Conservation (phyloP, 768 basidiomycete genomes). For the Suillus bovinus region DNA sequence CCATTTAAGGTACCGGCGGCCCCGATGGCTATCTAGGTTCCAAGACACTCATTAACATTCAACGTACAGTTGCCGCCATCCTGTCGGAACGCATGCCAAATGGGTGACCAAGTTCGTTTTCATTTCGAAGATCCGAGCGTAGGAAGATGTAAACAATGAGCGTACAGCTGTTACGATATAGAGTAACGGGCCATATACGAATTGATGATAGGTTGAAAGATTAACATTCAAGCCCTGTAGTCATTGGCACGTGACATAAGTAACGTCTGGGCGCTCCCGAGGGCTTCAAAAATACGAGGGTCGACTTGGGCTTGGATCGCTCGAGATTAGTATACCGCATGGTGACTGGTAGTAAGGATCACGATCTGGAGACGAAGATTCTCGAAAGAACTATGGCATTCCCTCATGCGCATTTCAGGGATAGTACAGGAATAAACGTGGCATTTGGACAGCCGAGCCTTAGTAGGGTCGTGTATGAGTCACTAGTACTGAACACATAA, state of each 20-base stretch:
- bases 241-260: too few species aligned
- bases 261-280: too few species aligned
- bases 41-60: background rate
- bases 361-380: background rate
- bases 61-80: background rate
- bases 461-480: background rate
- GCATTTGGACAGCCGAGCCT: background rate
- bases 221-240: background rate
- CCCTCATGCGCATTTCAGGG: background rate
- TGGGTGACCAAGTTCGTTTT: background rate
- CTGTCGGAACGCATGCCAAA: background rate
- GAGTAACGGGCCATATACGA: too few species aligned
- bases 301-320: background rate
- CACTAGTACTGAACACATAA: too few species aligned
- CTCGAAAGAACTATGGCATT: background rate
- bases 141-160: background rate
- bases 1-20: background rate
- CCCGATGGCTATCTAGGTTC: background rate
- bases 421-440: background rate
- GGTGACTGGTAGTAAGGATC: background rate
- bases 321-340: background rate
- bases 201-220: background rate
- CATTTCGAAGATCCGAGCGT: background rate
- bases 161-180: slow-evolving; percentile 1
- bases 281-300: too few species aligned